Evolutionary conservation across 2,329 filamentous ascomycete species (phyloP).

Genomic region (Grosmannia huntii): DNA sequence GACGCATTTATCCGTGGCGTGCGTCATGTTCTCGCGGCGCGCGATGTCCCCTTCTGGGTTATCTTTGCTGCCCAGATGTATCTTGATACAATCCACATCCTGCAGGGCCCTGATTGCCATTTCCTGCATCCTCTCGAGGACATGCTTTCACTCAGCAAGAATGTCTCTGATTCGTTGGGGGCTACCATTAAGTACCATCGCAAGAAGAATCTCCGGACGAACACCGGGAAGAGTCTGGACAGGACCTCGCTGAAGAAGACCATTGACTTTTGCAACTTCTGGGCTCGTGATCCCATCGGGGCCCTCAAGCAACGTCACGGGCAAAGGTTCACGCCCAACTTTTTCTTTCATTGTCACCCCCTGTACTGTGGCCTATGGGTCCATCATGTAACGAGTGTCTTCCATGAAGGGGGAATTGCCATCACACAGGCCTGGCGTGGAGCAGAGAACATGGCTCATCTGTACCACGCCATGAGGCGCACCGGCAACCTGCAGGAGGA

Average conservation of each 20-base stretch:
- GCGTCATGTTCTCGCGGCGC: conserved; percentile 4
- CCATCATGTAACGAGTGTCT: conserved; percentile 20
- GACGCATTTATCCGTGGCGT: neutral
- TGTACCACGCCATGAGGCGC: conserved; percentile 26
- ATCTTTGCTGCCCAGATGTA: conserved; percentile 28
- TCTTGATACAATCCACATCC: conserved; percentile 25
- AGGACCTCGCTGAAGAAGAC: conserved; percentile 7
- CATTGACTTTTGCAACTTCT: neutral
- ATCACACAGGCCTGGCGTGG: conserved; percentile 27
- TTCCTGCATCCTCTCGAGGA: conserved; percentile 5
- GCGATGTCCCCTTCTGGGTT: conserved; percentile 21
- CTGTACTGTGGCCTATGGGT: conserved; percentile 24
- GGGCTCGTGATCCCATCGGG: neutral
- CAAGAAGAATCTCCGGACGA: conserved; percentile 8
- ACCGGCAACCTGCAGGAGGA: conserved; percentile 15
- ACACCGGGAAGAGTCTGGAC: conserved; percentile 17
- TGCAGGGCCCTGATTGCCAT: conserved; percentile 12
- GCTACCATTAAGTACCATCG: conserved; percentile 19
- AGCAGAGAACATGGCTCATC: conserved; percentile 22
- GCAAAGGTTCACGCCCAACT: neutral
- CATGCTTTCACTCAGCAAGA: conserved; percentile 7
- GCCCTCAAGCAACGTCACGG: neutral
- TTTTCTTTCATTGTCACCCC: conserved; percentile 6
- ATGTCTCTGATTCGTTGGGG: conserved; percentile 15
- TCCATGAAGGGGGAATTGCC: conserved; percentile 19